Conservation (phyloP, 225 moss, liverwort and hornwort genomes). For the Sphagnum tenellum region DNA sequence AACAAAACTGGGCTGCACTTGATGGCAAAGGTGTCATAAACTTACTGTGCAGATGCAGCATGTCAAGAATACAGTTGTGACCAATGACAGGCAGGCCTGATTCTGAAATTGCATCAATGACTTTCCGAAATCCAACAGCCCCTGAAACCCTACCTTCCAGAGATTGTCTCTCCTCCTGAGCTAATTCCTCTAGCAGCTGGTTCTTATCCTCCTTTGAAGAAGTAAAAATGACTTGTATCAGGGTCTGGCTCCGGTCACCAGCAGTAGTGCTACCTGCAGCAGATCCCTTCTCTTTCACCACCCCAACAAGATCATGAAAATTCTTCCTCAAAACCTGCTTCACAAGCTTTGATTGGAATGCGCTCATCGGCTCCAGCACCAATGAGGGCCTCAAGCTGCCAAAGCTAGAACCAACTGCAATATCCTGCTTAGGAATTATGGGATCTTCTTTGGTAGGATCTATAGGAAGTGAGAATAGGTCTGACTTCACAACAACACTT, state of each 20-base stretch:
- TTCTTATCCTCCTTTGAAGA: conserved; percentile 55
- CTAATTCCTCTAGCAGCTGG: conserved; percentile 44
- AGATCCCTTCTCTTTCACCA: conserved; percentile 30
- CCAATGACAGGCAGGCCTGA: conserved; percentile 58
- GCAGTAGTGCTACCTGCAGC: background rate
- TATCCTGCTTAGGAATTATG: conserved; percentile 7
- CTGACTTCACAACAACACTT: too few species aligned
- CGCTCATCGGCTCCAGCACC: conserved; percentile 50
- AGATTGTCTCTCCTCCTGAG: conserved; percentile 32
- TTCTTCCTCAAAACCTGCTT: conserved; percentile 65
- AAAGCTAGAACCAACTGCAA: conserved; percentile 19
- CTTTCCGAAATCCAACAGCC: conserved; percentile 78
- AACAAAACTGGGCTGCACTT: conserved; percentile 37
- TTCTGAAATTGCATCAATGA: conserved; percentile 58
- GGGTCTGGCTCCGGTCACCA: conserved; percentile 29
- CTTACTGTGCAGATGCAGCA: conserved; percentile 63
- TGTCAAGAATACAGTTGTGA: conserved; percentile 81
- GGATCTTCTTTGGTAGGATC: too few species aligned
- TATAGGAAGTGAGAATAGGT: too few species aligned
- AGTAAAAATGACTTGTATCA: conserved; percentile 40
- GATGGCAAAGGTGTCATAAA: conserved; percentile 61
- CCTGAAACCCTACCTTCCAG: conserved; percentile 45
- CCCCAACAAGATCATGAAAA: conserved; percentile 54
- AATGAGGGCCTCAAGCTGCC: conserved; percentile 55
- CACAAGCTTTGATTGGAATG: conserved; percentile 57